phyloP scores from a whole-genome alignment of 2,329 filamentous ascomycete genomes.

The Exophiala sideris region DNA sequence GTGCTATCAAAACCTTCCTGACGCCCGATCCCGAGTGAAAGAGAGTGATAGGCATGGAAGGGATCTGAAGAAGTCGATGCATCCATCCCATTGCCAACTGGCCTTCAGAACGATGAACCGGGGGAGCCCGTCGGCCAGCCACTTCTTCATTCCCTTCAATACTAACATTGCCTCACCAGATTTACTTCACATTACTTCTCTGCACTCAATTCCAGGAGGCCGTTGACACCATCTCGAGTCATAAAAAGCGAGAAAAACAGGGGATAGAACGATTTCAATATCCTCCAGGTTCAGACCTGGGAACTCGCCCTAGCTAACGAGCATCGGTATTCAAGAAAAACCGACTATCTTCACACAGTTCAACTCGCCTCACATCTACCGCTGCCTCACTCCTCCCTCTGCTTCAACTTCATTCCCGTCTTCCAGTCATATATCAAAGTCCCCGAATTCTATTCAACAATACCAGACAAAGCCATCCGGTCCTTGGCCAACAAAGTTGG shows the following conservation, averaged over 20 bases:
- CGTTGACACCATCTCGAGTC: too few species aligned
- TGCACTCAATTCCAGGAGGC: too few species aligned
- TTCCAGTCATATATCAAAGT: background rate
- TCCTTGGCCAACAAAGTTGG: background rate
- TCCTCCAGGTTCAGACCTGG: background rate
- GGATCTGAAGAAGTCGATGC: too few species aligned
- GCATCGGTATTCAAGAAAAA: background rate
- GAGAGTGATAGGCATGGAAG: too few species aligned
- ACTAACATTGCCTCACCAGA: too few species aligned
- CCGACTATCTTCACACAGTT: background rate
- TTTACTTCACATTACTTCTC: background rate
- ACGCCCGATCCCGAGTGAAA: too few species aligned
- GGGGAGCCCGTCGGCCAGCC: too few species aligned
- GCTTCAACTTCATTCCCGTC: constrained; percentile 31
- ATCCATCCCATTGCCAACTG: too few species aligned
- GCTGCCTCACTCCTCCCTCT: background rate
- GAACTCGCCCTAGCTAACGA: background rate
- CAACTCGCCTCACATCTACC: background rate
- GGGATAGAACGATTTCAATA: background rate
- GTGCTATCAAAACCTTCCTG: too few species aligned
- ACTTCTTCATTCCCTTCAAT: too few species aligned
- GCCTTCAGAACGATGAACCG: too few species aligned
- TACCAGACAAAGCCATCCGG: background rate
- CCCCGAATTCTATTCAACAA: background rate
- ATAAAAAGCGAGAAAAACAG: too few species aligned